Evolutionary conservation across 2,329 filamentous ascomycete genomes (phyloP).

Genomic region (Beauveria brongniartii): DNA sequence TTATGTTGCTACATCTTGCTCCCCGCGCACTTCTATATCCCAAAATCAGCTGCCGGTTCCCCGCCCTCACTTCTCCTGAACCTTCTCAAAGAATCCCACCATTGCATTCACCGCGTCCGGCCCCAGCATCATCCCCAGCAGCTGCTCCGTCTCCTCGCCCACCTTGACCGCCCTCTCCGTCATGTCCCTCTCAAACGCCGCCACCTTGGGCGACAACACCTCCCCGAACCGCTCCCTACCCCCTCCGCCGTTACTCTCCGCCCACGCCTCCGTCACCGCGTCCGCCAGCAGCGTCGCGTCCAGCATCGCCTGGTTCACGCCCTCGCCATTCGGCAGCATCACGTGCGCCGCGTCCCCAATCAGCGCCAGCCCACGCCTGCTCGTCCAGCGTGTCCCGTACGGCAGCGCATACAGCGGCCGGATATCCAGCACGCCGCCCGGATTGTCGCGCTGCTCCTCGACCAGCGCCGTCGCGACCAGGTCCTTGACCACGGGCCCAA

Average conservation of each 20-base stretch:
- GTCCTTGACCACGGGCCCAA: conserved; percentile 16
- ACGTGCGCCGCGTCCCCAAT: conserved; percentile 50
- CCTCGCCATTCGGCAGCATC: conserved; percentile 44
- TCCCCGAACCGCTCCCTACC: conserved; percentile 11
- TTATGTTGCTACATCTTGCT: too few species aligned
- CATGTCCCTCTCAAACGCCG: conserved; percentile 18
- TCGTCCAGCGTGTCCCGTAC: conserved; percentile 32
- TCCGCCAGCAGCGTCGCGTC: conserved; percentile 37
- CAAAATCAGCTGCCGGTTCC: too few species aligned
- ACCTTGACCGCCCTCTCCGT: background rate
- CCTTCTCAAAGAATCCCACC: background rate
- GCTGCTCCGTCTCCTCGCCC: background rate
- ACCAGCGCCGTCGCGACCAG: conserved; percentile 21
- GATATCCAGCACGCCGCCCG: conserved; percentile 14
- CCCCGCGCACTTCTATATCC: too few species aligned
- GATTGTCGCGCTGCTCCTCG: conserved; percentile 14
- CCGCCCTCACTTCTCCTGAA: background rate
- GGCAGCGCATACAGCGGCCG: conserved; percentile 33
- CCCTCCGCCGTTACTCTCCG: background rate
- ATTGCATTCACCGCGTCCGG: background rate
- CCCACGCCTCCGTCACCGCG: conserved; percentile 18
- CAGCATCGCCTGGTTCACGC: conserved; percentile 44
- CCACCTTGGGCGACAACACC: conserved; percentile 15
- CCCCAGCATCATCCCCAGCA: conserved; percentile 4
- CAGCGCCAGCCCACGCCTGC: conserved; percentile 35